These are phyloP conservation scores for Gloeopeniophorella convolvens DNA, from an alignment of 768 basidiomycete genomes.

Conservation along the genomic window DNA sequence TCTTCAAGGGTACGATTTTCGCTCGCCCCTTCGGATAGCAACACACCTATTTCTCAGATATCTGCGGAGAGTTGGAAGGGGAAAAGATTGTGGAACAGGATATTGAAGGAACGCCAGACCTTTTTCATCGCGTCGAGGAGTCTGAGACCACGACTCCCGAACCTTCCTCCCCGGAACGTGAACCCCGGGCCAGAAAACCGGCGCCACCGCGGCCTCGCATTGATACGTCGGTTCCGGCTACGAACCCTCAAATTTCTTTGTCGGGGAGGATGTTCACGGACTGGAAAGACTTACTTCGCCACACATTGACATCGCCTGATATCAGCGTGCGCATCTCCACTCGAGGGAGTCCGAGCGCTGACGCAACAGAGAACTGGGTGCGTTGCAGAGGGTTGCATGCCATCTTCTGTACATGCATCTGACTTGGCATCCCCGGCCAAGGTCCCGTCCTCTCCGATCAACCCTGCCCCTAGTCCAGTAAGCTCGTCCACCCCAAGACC, in stretches of 20 bases:
- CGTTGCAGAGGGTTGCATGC: neutral
- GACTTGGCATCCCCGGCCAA: neutral
- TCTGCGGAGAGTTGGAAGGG: constrained; percentile 9
- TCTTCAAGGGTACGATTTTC: constrained; percentile 6
- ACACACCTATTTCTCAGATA: neutral
- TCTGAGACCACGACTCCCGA: no score
- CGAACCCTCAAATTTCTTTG: neutral
- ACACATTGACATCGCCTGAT: neutral
- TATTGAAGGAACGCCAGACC: neutral
- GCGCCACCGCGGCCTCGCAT: neutral
- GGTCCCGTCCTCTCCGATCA: neutral
- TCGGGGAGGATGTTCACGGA: neutral
- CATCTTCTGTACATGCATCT: neutral
- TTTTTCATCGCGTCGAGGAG: neutral
- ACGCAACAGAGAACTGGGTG: neutral
- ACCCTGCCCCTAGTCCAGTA: neutral
- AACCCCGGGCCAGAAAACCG: no score
- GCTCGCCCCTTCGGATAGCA: neutral
- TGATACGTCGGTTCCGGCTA: neutral
- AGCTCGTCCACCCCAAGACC: neutral
- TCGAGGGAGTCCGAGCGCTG: neutral
- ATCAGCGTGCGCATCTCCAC: neutral
- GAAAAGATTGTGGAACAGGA: constrained; percentile 2
- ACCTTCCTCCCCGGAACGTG: no score
- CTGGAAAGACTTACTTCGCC: constrained; percentile 4